Evolutionary conservation across 2,329 filamentous ascomycete species (phyloP), one percentile per base, ranked within the genome.

Genomic region (Aspergillus fijiensis): DNA sequence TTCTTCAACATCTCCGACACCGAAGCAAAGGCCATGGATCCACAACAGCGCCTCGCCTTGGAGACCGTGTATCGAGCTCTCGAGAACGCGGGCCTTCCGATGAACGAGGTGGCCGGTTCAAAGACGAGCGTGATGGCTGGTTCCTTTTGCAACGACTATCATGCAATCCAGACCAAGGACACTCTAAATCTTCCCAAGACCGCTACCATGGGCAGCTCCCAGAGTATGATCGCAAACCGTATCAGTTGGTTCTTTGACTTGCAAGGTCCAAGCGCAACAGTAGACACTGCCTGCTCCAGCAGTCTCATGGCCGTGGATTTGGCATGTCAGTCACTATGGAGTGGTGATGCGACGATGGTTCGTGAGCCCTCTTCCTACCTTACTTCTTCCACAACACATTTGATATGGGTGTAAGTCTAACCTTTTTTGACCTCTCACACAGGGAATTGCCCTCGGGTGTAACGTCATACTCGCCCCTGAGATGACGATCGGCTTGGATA

Each of bases 101-200:
- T 76, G 21, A 63, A 73, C n/a, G 51, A 59, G 5, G 57, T 77
- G 9, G 57, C 55, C 2, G 71, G 74, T 3, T 71, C 72, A 4
- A 62, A 67, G 21, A 77, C 74, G 1, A 66, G 67, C 14, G 74
- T 77, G 2, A 75, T 71, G 59, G 66, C 72, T 5, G 75, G 73
- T 9, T 55, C 65, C 0, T 72, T 72, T 56, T 62, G 61, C 35
- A 51, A 62, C 6, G 75, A 79, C 53, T 77, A 76, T 55, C 49
- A 60, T 5, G 52, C 62, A 7, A 33, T 71, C 3, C 61, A 68
- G 14, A 48, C 54, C 4, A 63, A 63, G 19, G 72, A 74, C 9
- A 50, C 61, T 4, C 51, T 64, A 25, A 50, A 57, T 14, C 39
- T 63, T 19, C 63, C 63, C 5, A 66, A 63, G 48, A 58, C 59